Base-by-base conservation (phyloP, 2,329 filamentous ascomycete species). In the Arthrinium phaeospermum region DNA sequence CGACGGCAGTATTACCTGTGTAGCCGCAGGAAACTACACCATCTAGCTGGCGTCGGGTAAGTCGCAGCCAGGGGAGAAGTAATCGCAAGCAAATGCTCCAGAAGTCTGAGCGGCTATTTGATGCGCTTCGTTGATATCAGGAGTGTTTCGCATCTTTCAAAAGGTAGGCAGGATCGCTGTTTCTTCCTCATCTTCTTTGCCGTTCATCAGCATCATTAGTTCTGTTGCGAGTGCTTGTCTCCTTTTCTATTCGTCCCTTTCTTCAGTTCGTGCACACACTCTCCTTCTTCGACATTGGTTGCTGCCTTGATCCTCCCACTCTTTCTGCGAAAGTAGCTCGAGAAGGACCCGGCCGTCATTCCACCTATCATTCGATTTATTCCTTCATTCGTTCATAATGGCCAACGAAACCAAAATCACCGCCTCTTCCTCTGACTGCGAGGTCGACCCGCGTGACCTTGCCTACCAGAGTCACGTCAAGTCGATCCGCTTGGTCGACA, bases 351-450 rank as follows among this genome's bases (percentile, higher is more conserved):
- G 68, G 12, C 24, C 41, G 24, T 44, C 37, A 51, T 49, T 37
- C 45, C 47, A 49, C 67, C 68, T 45, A 24, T 41, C 27, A 34
- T 57, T 27, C 47, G 37, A 68, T 30, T 61, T 68, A 30, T 30
- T 41, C 67, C 24, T 71, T 64, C 74, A 22, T n/a, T 72, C 68
- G 70, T 71, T 57, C 67, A 78, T 72, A 69, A 79, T 80, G 79
- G 79, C 78, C 75, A 77, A 77, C 74, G 78, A 82, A 64, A 75
- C 77, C 51, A 87, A 87, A 76, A 82, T 80, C 69, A 79, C 82
- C 71, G 76, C 81, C 44, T 83, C 84, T 47, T 78, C 82, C 69
- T 87, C 87, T 72, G 85, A 87, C 75, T 87, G 87, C 73, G 86
- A 89, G 78, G 80, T 84, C 72, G 84, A 87, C 70, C 80, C 84